Evolutionary conservation across 257 asterid genomes (phyloP).

Genomic region (Cynanchum wilfordii): DNA sequence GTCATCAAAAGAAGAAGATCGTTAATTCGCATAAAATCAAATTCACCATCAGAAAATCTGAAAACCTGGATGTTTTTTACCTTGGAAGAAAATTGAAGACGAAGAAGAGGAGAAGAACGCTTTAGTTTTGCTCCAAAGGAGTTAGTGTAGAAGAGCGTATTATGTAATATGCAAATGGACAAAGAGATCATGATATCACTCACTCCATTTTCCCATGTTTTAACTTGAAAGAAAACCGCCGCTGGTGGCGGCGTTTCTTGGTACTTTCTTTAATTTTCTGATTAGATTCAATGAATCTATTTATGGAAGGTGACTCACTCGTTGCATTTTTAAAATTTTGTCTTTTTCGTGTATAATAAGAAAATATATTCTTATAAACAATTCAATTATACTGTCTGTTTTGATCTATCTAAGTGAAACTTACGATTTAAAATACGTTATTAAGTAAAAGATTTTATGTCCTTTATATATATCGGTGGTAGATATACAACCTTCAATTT

Average conservation of each 20-base stretch:
- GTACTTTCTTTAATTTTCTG: no score
- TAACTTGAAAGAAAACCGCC: background rate
- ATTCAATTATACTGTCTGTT: no score
- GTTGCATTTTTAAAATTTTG: no score
- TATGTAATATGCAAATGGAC: background rate
- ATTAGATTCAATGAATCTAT: background rate
- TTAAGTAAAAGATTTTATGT: no score
- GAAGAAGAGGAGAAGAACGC: background rate
- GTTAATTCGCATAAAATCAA: background rate
- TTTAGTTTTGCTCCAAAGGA: background rate
- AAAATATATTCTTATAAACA: no score
- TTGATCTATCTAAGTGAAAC: no score
- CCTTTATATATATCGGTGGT: no score
- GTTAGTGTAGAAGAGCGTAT: background rate
- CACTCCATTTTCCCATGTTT: background rate
- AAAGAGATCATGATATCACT: background rate
- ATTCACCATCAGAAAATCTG: background rate
- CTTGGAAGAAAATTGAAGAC: background rate
- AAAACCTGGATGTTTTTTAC: background rate
- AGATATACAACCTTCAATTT: no score
- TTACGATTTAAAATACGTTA: no score
- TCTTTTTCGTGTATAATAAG: no score
- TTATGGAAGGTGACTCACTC: no score
- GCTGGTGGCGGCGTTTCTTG: background rate
- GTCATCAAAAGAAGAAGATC: background rate